Conservation (phyloP, 352 stramenopile genomes). For the Thalassiosira sp. region DNA sequence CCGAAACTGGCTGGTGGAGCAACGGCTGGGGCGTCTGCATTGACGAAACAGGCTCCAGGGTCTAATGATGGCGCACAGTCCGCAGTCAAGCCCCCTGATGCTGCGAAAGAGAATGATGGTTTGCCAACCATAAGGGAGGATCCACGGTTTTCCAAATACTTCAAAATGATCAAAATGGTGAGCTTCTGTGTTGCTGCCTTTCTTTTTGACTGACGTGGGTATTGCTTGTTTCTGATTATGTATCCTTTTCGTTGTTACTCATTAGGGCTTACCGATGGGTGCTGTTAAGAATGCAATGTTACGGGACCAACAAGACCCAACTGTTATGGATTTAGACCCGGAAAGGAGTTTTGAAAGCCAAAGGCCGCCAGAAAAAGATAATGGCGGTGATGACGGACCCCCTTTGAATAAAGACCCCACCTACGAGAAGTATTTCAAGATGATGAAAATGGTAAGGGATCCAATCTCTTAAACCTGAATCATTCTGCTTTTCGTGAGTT, state of each 20-base stretch:
- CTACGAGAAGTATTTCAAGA: conserved; percentile 82
- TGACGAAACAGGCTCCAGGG: background rate
- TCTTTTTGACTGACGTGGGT: conserved; percentile 4
- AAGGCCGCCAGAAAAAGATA: conserved; percentile 23
- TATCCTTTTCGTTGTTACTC: conserved; percentile 19
- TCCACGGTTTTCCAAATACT: conserved; percentile 55
- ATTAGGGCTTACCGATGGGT: conserved; percentile 77
- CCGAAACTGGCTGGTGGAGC: background rate
- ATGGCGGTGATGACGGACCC: conserved; percentile 34
- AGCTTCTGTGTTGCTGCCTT: background rate
- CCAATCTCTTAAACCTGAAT: background rate
- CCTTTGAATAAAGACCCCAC: conserved; percentile 73
- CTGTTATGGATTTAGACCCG: conserved; percentile 72
- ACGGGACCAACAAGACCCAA: conserved; percentile 63
- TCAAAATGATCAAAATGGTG: conserved; percentile 78
- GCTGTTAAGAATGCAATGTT: conserved; percentile 77
- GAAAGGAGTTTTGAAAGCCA: conserved; percentile 54
- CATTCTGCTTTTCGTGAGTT: background rate
- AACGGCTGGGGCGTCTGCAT: background rate
- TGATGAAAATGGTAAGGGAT: conserved; percentile 66
- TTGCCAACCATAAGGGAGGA: conserved; percentile 11
- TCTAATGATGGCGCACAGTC: background rate
- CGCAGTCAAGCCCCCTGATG: background rate
- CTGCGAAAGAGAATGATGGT: background rate
- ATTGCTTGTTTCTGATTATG: conserved; percentile 1